Conservation (phyloP, 2,329 filamentous ascomycete genomes). For the Colletotrichum tabaci region DNA sequence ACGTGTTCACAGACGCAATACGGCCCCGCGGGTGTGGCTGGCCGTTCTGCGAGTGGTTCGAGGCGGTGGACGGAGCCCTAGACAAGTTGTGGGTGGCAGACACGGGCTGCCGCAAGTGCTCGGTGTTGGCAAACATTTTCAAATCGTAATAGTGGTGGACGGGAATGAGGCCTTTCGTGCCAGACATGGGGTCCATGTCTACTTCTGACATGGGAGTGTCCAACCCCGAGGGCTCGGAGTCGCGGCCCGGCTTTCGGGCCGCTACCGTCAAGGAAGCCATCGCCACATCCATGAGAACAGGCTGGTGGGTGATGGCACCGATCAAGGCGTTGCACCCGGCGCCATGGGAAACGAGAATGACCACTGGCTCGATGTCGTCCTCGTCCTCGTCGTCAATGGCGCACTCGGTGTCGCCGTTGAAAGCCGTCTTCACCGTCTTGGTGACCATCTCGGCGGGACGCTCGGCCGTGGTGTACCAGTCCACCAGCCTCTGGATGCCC, state of each 20-base stretch:
- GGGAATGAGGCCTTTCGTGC: constrained; percentile 54
- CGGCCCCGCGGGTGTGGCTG: constrained; percentile 55
- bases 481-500: constrained; percentile 83
- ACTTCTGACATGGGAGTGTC: constrained; percentile 46
- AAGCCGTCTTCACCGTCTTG: constrained; percentile 56
- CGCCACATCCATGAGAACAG: constrained; percentile 89
- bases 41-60: constrained; percentile 51
- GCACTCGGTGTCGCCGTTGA: constrained; percentile 50
- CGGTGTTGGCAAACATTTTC: constrained; percentile 80
- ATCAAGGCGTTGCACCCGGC: constrained; percentile 97
- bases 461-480: constrained; percentile 81
- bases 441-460: constrained; percentile 67
- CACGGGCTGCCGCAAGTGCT: constrained; percentile 73
- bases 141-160: constrained; percentile 80
- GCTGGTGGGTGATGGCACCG: constrained; percentile 90
- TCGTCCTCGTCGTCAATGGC: constrained; percentile 65
- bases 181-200: constrained; percentile 32
- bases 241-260: constrained; percentile 68
- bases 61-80: constrained; percentile 51
- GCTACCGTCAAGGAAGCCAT: constrained; percentile 95
- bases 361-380: constrained; percentile 79
- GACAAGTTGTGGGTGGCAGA: constrained; percentile 51
- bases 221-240: constrained; percentile 47
- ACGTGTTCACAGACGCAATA: constrained; percentile 45
- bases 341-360: constrained; percentile 93